Evolutionary conservation across 2,329 filamentous ascomycete genomes (phyloP).

Genomic region (Penicillium olsonii): DNA sequence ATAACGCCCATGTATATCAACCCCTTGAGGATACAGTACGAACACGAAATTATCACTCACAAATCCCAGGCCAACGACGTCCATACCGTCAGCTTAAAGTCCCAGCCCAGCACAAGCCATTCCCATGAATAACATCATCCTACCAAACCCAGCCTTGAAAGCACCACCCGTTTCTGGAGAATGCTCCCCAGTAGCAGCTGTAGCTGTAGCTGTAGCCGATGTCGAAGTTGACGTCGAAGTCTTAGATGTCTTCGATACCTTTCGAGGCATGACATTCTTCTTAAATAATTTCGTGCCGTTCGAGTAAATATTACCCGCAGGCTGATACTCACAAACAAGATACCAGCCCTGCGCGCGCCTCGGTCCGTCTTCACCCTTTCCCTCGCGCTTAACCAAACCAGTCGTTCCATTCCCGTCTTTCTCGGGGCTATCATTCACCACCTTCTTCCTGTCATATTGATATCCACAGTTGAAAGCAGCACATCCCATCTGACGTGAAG

Average conservation of each 20-base stretch:
- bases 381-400: background rate
- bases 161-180: conserved; percentile 11
- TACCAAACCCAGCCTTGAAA: conserved; percentile 3
- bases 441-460: background rate
- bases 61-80: background rate
- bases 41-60: background rate
- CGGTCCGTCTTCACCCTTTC: background rate
- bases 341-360: conserved; percentile 57
- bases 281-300: conserved; percentile 30
- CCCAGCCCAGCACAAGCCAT: conserved; percentile 15
- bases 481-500: conserved; percentile 62
- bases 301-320: conserved; percentile 62
- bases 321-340: conserved; percentile 71
- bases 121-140: conserved; percentile 12
- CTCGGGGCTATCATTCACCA: no score
- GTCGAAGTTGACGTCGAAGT: conserved; percentile 22
- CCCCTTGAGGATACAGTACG: background rate
- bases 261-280: conserved; percentile 29
- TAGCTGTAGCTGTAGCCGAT: conserved; percentile 10
- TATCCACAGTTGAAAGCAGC: conserved; percentile 47
- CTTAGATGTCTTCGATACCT: conserved; percentile 11
- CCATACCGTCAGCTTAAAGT: background rate
- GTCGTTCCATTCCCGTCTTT: no score
- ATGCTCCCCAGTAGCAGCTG: background rate
- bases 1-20: background rate